A percentile compares a stretch with the other conserved stretches of the same genome.
These are phyloP conservation scores for Lactifluus piperatus DNA, from an alignment of 768 basidiomycete genomes.

Conservation along the genomic window DNA sequence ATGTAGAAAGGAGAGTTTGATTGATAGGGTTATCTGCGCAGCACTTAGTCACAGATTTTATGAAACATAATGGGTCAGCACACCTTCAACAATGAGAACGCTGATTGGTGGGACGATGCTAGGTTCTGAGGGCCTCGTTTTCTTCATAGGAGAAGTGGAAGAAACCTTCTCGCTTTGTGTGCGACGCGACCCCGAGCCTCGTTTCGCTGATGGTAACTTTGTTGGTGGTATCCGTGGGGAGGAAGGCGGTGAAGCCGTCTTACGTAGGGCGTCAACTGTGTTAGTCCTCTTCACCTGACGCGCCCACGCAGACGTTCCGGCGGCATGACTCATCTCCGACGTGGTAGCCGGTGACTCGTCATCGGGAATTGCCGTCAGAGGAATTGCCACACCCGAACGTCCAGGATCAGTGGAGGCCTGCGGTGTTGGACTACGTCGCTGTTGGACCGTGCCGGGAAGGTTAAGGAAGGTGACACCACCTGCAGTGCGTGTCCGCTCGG, in stretches of 20 bases:
- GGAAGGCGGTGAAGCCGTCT: slow-evolving; percentile 29
- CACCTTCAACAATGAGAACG: slow-evolving; percentile 96
- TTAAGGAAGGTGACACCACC: slow-evolving; percentile 11
- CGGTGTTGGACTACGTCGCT: neutral
- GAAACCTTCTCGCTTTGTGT: slow-evolving; percentile 26
- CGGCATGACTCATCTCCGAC: neutral
- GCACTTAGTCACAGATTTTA: neutral
- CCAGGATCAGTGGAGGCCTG: neutral
- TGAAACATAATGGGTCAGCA: slow-evolving; percentile 24
- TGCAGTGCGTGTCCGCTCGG: slow-evolving; percentile 3
- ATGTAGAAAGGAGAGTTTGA: slow-evolving; percentile 93
- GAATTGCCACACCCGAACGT: neutral
- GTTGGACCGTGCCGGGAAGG: neutral
- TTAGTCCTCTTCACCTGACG: slow-evolving; percentile 24
- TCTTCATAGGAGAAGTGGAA: slow-evolving; percentile 33
- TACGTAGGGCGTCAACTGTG: slow-evolving; percentile 25
- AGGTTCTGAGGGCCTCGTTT: slow-evolving; percentile 45
- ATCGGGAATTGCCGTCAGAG: neutral
- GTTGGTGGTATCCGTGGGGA: slow-evolving; percentile 27
- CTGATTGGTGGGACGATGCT: slow-evolving; percentile 93
- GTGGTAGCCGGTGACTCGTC: neutral
- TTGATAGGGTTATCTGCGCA: slow-evolving; percentile 92
- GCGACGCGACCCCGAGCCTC: slow-evolving; percentile 28
- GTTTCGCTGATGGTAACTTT: slow-evolving; percentile 23
- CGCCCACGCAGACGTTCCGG: neutral